Base-by-base conservation (phyloP, 192 early-diverging fungal genomes). In the Spinellus fusiger region DNA sequence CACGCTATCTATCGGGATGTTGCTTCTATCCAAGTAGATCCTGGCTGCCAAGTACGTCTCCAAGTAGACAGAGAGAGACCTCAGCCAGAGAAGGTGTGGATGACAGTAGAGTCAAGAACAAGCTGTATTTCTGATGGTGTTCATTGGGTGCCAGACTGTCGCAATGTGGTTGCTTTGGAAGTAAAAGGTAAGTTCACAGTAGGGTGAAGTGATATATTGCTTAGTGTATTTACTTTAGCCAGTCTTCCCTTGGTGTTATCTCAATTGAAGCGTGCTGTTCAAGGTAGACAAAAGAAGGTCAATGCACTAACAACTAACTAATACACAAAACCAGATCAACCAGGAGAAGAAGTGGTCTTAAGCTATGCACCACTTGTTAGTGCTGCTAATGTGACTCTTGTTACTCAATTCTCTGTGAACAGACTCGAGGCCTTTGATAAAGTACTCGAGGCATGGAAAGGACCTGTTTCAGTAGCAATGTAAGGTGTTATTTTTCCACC, bases 391-490 rank as follows among this genome's bases (percentile, higher is more conserved):
- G 62, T 76, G 6, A 70, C 77, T 4, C 64, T 82, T 55, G 55
- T 82, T 34, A 66, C 75, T 1, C 80, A 82, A 46, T 82, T 77
- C 38, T 77, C 80, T 8, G 76, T 79, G 23, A 82, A 79, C 60
- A 67, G 80, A 54, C 61, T 82, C 15, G 52, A 73, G 9, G 58
- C 64, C 15, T 82, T 82, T 53, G 71, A 75, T 34, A 56, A 69
- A 13, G 77, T 70, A 1, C 61, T 73, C 16, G 50, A 48, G 15
- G 64, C 49, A 18, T 82, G 80, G 80, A 20, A 33, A n/a, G 80
- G 80, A 29, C 80, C 80, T 3, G 64, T 77, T 13, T 72, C 77
- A 3, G 56, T 67, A 18, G 70, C 74, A 3, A 77, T 82, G 80
- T 69, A 69, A 68, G 68, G 34, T 10, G 22, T 16, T 38, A 38